Evolutionary conservation across 2,329 filamentous ascomycete species (phyloP).

Genomic region (Ceratocystis cacaofunesta): DNA sequence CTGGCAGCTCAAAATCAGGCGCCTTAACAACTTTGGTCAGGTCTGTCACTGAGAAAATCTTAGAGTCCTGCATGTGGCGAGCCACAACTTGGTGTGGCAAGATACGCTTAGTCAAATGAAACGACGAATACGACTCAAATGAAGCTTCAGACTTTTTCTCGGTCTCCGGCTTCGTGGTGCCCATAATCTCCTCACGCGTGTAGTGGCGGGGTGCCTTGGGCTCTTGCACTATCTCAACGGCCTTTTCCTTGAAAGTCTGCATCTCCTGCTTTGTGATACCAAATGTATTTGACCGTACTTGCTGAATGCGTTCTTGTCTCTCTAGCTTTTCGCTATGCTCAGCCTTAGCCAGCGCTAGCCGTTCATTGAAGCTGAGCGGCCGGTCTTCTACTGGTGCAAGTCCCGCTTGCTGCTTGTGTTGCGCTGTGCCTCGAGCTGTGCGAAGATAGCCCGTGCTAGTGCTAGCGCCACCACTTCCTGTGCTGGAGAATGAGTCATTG

Average conservation of each 20-base stretch:
- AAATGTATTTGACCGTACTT: constrained; percentile 41
- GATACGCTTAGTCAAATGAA: constrained; percentile 70
- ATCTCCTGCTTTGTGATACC: constrained; percentile 42
- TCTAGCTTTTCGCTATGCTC: constrained; percentile 39
- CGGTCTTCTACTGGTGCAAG: constrained; percentile 20
- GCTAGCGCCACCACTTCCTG: background rate
- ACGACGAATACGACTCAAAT: constrained; percentile 74
- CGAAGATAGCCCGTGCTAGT: constrained; percentile 9
- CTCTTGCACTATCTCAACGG: constrained; percentile 38
- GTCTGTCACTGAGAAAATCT: constrained; percentile 62
- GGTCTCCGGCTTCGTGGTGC: constrained; percentile 25
- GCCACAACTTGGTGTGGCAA: constrained; percentile 69
- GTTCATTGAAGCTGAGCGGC: constrained; percentile 62
- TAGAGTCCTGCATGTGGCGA: constrained; percentile 64
- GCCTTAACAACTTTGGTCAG: constrained; percentile 67
- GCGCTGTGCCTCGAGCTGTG: constrained; percentile 8
- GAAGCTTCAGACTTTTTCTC: constrained; percentile 36
- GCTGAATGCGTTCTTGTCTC: constrained; percentile 36
- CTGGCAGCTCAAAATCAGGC: constrained; percentile 67
- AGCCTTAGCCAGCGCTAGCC: constrained; percentile 55
- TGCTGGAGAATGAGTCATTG: constrained; percentile 10
- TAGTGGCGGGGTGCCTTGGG: constrained; percentile 37
- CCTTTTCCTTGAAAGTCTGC: constrained; percentile 43
- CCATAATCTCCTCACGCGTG: constrained; percentile 48
- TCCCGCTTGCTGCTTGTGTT: background rate